phyloP scores from a whole-genome alignment of 2,329 filamentous ascomycete genomes.

The Monosporascus sp. region DNA sequence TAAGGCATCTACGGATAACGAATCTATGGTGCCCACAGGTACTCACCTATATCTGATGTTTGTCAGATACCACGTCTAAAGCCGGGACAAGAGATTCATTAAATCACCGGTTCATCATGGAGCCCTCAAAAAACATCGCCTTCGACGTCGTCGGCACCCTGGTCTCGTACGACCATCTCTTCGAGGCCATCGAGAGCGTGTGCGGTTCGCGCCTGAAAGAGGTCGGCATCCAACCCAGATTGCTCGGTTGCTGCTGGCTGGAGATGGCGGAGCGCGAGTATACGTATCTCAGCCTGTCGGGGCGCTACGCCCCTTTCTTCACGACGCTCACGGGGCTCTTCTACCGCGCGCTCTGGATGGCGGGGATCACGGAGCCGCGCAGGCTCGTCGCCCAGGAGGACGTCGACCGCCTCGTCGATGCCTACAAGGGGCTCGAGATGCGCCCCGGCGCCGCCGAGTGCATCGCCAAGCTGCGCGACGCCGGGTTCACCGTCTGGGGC shows the following conservation, averaged over 20 bases:
- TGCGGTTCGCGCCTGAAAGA: constrained; percentile 36
- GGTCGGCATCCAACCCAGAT: constrained; percentile 34
- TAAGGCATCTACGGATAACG: neutral
- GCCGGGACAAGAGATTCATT: too few relatives aligned
- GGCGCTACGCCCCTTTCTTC: constrained; percentile 37
- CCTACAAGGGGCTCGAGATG: constrained; percentile 32
- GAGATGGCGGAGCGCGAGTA: constrained; percentile 44
- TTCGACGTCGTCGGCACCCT: constrained; percentile 51
- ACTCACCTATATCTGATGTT: neutral
- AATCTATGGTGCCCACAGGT: too few relatives aligned
- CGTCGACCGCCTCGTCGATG: constrained; percentile 31
- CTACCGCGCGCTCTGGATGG: constrained; percentile 41
- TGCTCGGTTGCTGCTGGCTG: constrained; percentile 43
- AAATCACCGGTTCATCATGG: neutral
- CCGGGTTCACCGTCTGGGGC: constrained; percentile 49
- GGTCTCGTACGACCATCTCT: constrained; percentile 41
- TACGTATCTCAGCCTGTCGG: constrained; percentile 42
- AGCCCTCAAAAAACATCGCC: constrained; percentile 36
- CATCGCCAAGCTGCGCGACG: constrained; percentile 35
- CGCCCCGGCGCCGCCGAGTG: constrained; percentile 36
- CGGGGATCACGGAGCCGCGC: constrained; percentile 38
- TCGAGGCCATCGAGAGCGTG: constrained; percentile 33
- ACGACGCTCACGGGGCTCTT: constrained; percentile 40
- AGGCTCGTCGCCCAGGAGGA: constrained; percentile 38
- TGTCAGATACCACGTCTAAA: neutral